Percentiles rank a stretch among this genome's conserved stretches.
Conservation (phyloP, 176 grass and related monocot species). For the Lolium rigidum region DNA sequence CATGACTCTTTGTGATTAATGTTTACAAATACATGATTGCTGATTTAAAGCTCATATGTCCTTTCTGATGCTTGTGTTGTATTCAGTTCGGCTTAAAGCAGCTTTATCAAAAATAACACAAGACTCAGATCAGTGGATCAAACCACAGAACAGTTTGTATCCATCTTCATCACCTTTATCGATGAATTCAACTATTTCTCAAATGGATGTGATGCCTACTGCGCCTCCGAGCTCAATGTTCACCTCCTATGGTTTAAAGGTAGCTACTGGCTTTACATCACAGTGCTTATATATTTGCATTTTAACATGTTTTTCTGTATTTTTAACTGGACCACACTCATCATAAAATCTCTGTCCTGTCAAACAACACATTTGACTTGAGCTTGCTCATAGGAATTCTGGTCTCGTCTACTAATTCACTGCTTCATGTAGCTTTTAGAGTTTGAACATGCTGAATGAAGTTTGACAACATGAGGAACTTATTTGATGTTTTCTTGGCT, state of each 20-base stretch:
- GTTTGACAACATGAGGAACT: slow-evolving; percentile 12
- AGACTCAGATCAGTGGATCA: slow-evolving; percentile 98
- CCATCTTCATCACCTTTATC: slow-evolving; percentile 67
- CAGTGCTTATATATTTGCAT: slow-evolving; percentile 35
- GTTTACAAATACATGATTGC: slow-evolving; percentile 9
- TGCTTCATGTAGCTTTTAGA: neutral
- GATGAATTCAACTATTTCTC: slow-evolving; percentile 63
- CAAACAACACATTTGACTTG: slow-evolving; percentile 39
- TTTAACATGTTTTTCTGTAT: slow-evolving; percentile 34
- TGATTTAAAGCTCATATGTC: slow-evolving; percentile 32
- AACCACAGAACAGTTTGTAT: slow-evolving; percentile 65
- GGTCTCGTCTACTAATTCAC: neutral
- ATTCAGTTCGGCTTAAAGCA: slow-evolving; percentile 74
- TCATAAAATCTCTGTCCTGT: slow-evolving; percentile 9
- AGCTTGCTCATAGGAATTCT: slow-evolving; percentile 31
- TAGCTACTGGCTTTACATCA: slow-evolving; percentile 52
- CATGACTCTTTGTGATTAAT: slow-evolving; percentile 38
- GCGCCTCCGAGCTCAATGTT: slow-evolving; percentile 75
- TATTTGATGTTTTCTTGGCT: slow-evolving; percentile 7
- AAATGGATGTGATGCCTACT: slow-evolving; percentile 93
- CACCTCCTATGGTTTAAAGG: slow-evolving; percentile 87
- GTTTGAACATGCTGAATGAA: slow-evolving; percentile 26
- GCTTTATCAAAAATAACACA: slow-evolving; percentile 96
- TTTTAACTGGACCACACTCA: slow-evolving; percentile 10
- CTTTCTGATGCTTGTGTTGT: slow-evolving; percentile 43